Evolutionary conservation across 1,139 yeast genomes (phyloP).

Genomic region (Hansenula sp.): DNA sequence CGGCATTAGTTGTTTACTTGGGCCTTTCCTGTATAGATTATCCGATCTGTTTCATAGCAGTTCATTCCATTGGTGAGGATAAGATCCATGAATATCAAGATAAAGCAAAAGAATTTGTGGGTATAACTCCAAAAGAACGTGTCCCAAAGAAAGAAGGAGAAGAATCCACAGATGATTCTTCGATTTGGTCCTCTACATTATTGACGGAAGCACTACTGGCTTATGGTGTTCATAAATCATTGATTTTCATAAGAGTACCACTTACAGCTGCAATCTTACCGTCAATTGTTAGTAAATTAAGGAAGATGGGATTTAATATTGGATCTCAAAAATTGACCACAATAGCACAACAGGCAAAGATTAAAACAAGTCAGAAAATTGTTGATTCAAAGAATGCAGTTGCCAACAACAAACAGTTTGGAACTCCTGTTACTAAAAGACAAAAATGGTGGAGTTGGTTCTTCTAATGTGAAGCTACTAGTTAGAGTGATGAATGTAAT

Average conservation of each 20-base stretch:
- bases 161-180: conserved; percentile 18
- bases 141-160: conserved; percentile 15
- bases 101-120: conserved; percentile 53
- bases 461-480: conserved; percentile 28
- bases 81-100: conserved; percentile 66
- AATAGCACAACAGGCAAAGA: conserved; percentile 19
- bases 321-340: conserved; percentile 37
- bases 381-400: conserved; percentile 21
- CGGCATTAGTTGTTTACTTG: conserved; percentile 84
- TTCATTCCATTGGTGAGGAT: conserved; percentile 85
- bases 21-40: conserved; percentile 69
- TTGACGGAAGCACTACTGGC: conserved; percentile 84
- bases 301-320: conserved; percentile 78
- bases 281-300: conserved; percentile 57
- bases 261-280: conserved; percentile 94
- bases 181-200: conserved; percentile 41
- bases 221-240: conserved; percentile 87
- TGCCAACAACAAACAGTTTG: conserved; percentile 38
- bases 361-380: conserved; percentile 17
- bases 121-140: conserved; percentile 30
- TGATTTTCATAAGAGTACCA: conserved; percentile 77
- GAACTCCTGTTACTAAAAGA: conserved; percentile 44
- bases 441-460: conserved; percentile 66
- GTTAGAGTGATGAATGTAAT: no score
- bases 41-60: conserved; percentile 78